Conservation (phyloP, 495 filamentous ascomycete genomes). For the Mycothermus thermophilus region DNA sequence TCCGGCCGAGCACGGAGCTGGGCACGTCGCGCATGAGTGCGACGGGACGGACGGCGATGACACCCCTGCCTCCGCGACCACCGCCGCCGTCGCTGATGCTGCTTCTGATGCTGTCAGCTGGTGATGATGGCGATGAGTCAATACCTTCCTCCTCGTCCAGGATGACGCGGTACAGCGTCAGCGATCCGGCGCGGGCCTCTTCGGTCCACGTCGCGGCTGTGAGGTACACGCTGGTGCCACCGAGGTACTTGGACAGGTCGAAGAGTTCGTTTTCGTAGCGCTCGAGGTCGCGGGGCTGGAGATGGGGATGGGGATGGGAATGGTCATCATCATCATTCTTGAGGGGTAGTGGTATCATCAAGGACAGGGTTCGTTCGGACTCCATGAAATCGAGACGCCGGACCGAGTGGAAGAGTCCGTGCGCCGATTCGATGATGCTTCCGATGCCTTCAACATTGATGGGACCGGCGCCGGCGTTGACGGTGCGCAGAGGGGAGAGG, state of each 20-base stretch:
- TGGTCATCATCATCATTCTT: too few species aligned
- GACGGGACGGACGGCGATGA: slow-evolving; percentile 12
- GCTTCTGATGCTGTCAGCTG: too few species aligned
- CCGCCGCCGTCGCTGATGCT: too few species aligned
- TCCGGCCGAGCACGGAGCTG: slow-evolving; percentile 9
- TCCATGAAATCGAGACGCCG: slow-evolving; percentile 13
- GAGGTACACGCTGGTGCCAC: slow-evolving; percentile 8
- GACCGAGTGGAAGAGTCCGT: slow-evolving; percentile 15
- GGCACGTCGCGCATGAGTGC: slow-evolving; percentile 17
- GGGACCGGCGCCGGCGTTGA: slow-evolving; percentile 12
- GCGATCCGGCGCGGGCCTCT: slow-evolving; percentile 6
- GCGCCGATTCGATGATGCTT: slow-evolving; percentile 13
- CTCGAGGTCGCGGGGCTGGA: slow-evolving; percentile 11
- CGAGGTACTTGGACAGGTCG: slow-evolving; percentile 15
- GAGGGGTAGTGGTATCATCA: not conserved
- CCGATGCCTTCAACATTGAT: slow-evolving; percentile 14
- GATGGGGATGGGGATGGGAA: not conserved
- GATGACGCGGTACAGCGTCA: slow-evolving; percentile 12
- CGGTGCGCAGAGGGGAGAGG: slow-evolving; percentile 8
- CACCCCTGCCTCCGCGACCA: too few species aligned
- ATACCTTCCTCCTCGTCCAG: slow-evolving; percentile 4
- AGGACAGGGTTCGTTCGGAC: slow-evolving; percentile 9
- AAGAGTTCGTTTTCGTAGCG: slow-evolving; percentile 16
- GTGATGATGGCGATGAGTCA: too few species aligned
- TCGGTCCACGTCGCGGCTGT: slow-evolving; percentile 16